Evolutionary conservation across 345 rosid genomes (phyloP).

Genomic region (Gossypium thurberi): DNA sequence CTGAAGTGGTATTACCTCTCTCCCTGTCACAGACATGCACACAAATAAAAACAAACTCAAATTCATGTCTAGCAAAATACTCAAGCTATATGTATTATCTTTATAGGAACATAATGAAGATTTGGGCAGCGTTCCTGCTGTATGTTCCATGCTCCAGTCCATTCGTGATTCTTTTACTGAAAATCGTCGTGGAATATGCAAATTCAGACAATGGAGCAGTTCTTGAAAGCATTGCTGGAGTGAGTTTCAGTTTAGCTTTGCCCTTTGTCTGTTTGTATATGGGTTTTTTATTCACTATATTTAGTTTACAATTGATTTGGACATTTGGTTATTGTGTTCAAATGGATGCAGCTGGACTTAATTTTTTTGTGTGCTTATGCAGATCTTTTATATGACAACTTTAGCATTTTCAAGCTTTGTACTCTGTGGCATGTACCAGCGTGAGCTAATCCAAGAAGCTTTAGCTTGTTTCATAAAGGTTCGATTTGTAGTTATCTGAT

Average conservation of each 20-base stretch:
- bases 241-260: background rate
- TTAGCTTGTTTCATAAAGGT: background rate
- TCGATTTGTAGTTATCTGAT: background rate
- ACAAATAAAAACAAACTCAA: background rate
- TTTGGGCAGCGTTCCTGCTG: conserved; percentile 43
- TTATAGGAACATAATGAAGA: conserved; percentile 51
- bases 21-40: background rate
- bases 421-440: background rate
- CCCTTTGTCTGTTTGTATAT: background rate
- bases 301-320: background rate
- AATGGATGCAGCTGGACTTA: background rate
- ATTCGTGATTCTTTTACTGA: conserved; percentile 61
- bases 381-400: background rate
- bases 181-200: conserved; percentile 86
- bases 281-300: background rate
- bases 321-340: background rate
- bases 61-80: background rate
- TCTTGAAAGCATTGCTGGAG: conserved; percentile 23
- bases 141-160: conserved; percentile 62
- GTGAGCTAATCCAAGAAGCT: background rate
- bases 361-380: background rate
- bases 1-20: conserved; percentile 48
- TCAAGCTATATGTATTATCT: conserved; percentile 4
- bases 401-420: background rate
- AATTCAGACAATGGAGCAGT: conserved; percentile 54